Evolutionary conservation across 2,329 filamentous ascomycete genomes (phyloP).

Genomic region (Xylaria polymorpha): DNA sequence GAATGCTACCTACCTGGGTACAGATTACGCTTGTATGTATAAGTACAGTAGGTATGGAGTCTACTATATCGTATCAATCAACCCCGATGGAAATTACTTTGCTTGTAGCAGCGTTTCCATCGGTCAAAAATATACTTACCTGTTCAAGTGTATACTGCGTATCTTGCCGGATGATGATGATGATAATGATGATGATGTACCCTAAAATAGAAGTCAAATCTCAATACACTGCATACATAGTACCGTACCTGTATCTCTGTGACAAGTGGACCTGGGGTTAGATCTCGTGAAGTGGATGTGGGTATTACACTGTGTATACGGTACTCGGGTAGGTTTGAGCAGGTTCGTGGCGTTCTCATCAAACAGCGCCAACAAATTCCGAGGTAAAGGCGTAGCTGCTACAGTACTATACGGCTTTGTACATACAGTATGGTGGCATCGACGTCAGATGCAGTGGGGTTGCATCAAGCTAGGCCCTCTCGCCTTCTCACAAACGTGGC

Average conservation of each 20-base stretch:
- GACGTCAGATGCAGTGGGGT: constrained; percentile 30
- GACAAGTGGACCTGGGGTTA: constrained; percentile 34
- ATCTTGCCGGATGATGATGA: constrained; percentile 8
- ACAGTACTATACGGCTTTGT: neutral
- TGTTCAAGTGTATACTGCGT: neutral
- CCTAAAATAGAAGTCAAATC: constrained; percentile 36
- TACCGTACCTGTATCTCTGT: constrained; percentile 2
- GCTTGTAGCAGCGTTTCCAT: neutral
- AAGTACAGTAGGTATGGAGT: neutral
- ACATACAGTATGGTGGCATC: constrained; percentile 1
- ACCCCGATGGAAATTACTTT: neutral
- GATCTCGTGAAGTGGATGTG: constrained; percentile 23
- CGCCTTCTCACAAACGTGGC: constrained; percentile 9
- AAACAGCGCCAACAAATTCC: neutral
- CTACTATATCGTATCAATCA: neutral
- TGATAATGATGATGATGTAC: constrained; percentile 25
- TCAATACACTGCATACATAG: constrained; percentile 10
- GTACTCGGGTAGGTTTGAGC: neutral
- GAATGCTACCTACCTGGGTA: neutral
- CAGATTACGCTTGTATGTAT: neutral
- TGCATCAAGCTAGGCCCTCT: constrained; percentile 29
- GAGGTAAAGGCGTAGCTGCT: neutral
- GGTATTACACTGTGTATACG: constrained; percentile 5
- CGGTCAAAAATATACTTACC: constrained; percentile 6
- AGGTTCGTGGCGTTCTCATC: neutral